Evolutionary conservation across 1,284 basidiomycete species (phyloP).

Genomic region (Malassezia restricta): DNA sequence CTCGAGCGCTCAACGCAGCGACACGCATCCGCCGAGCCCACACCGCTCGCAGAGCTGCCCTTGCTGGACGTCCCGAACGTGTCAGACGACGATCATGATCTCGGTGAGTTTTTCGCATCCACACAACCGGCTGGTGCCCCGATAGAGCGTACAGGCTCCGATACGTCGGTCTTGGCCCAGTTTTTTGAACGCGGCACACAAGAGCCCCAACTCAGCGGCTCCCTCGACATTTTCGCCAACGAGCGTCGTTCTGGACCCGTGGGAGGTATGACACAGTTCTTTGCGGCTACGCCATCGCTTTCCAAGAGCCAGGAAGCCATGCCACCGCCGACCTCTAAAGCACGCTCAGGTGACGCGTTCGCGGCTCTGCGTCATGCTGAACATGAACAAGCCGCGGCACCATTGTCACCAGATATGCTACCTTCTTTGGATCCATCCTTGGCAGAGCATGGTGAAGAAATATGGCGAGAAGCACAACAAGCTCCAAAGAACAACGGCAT

Average conservation of each 20-base stretch:
- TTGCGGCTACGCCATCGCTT: conserved; percentile 18
- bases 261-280: conserved; percentile 27
- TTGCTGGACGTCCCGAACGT: background rate
- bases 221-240: conserved; percentile 32
- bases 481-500: conserved; percentile 5
- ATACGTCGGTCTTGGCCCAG: conserved; percentile 31
- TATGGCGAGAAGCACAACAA: conserved; percentile 11
- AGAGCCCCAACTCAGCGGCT: conserved; percentile 22
- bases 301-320: conserved; percentile 15
- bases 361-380: conserved; percentile 32
- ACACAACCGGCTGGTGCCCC: conserved; percentile 12
- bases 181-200: conserved; percentile 39
- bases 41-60: conserved; percentile 13
- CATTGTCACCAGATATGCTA: conserved; percentile 22
- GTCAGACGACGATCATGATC: conserved; percentile 2
- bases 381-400: conserved; percentile 21
- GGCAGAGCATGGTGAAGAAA: conserved; percentile 20
- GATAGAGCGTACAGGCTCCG: conserved; percentile 12
- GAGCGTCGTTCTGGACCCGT: conserved; percentile 18
- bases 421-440: conserved; percentile 30
- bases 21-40: conserved; percentile 16
- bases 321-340: conserved; percentile 27
- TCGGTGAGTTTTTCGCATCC: conserved; percentile 27
- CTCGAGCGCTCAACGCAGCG: conserved; percentile 3
- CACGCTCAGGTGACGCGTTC: conserved; percentile 22